phyloP scores from a whole-genome alignment of 805 yeast genomes.

The Aciculoconidium aculeatum region DNA sequence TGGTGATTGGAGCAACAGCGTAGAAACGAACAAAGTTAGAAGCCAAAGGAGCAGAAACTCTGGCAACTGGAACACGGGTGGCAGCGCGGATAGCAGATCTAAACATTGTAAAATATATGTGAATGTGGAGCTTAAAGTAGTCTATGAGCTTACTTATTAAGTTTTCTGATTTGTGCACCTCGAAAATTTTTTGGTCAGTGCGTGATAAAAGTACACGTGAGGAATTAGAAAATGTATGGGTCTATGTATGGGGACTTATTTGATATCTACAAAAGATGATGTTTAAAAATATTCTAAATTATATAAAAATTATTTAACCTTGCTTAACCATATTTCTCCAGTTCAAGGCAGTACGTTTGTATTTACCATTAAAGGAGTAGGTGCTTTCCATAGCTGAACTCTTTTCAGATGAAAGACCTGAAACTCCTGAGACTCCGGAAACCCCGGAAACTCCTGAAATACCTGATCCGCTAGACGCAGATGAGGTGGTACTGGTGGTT shows the following conservation, averaged over 20 bases:
- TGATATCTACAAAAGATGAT: no score
- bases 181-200: no score
- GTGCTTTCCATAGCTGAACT: constrained; percentile 9
- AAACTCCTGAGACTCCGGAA: constrained; percentile 21
- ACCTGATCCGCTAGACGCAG: constrained; percentile 23
- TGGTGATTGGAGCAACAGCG: constrained; percentile 60
- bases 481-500: constrained; percentile 15
- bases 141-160: no score
- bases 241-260: no score
- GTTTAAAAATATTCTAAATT: no score
- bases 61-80: constrained; percentile 24
- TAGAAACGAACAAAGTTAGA: constrained; percentile 39
- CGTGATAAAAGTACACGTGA: no score
- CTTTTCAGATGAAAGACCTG: constrained; percentile 21
- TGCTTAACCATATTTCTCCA: constrained; percentile 26
- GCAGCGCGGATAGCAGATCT: constrained; percentile 46
- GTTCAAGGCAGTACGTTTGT: constrained; percentile 32
- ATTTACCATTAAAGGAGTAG: constrained; percentile 8
- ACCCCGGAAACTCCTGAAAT: constrained; percentile 18
- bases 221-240: no score
- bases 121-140: no score
- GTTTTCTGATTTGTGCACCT: no score
- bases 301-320: no score
- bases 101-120: no score
- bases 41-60: constrained; percentile 19